Conservation (phyloP, 2,329 filamentous ascomycete genomes). For the Whalleya microplaca region DNA sequence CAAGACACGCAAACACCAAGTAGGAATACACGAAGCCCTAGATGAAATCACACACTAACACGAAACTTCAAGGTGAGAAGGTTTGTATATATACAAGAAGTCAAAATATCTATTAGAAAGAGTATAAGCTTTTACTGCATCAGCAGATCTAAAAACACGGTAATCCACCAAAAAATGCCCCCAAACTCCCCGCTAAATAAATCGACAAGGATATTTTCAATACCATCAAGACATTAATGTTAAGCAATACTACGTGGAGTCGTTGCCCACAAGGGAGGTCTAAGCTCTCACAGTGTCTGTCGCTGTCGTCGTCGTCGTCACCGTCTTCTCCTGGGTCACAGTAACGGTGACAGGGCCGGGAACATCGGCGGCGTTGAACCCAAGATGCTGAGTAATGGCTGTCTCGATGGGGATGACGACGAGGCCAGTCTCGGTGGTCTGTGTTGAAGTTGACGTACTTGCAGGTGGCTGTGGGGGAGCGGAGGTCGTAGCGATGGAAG, state of each 20-base stretch:
- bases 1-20: too few relatives aligned
- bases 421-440: conserved; percentile 18
- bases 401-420: conserved; percentile 24
- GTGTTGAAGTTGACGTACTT: neutral
- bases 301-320: conserved; percentile 23
- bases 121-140: conserved; percentile 14
- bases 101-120: conserved; percentile 14
- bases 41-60: too few relatives aligned
- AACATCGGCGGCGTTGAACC: neutral
- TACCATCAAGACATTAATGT: neutral
- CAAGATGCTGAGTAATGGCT: conserved; percentile 10
- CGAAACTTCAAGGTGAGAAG: too few relatives aligned
- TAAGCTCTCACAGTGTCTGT: conserved; percentile 18
- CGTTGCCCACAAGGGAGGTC: neutral
- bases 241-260: neutral
- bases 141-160: neutral
- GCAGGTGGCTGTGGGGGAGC: neutral
- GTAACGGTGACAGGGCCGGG: conserved; percentile 19
- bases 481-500: neutral
- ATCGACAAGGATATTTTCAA: neutral
- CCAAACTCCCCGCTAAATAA: conserved; percentile 17
- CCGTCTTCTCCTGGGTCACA: conserved; percentile 29
- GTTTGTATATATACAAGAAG: neutral
- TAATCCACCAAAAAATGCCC: neutral
- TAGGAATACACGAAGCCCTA: too few relatives aligned